Percentiles rank a stretch among this genome's conserved stretches.
Evolutionary conservation across 1,284 basidiomycete species (phyloP).

Genomic region (Ganoderma lingzhi): DNA sequence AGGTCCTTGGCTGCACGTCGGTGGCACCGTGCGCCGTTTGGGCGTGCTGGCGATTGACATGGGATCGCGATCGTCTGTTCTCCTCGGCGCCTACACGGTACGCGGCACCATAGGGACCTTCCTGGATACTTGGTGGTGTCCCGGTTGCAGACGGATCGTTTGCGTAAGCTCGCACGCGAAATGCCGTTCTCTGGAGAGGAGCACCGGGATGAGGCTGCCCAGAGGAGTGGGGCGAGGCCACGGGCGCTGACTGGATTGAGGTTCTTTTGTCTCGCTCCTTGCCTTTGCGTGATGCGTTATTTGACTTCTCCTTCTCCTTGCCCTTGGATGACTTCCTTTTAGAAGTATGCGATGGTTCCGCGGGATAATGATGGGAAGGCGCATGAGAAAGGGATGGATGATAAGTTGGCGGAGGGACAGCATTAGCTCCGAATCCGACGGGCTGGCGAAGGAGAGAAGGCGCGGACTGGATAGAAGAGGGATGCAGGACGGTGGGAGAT

Average conservation of each 20-base stretch:
- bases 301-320: slow-evolving; percentile 31
- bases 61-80: slow-evolving; percentile 1
- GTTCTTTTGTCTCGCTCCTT: slow-evolving; percentile 28
- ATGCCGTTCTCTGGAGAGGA: slow-evolving; percentile 29
- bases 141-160: slow-evolving; percentile 31
- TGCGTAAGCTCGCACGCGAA: slow-evolving; percentile 29
- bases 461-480: slow-evolving; percentile 15
- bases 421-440: slow-evolving; percentile 29
- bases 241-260: slow-evolving; percentile 10
- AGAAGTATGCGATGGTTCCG: slow-evolving; percentile 1
- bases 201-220: slow-evolving; percentile 12
- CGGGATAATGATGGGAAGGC: slow-evolving; percentile 13
- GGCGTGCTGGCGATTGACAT: slow-evolving; percentile 5
- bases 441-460: slow-evolving; percentile 30
- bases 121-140: slow-evolving; percentile 15
- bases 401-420: slow-evolving; percentile 21
- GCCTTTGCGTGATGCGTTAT: slow-evolving; percentile 24
- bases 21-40: slow-evolving; percentile 3
- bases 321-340: slow-evolving; percentile 33
- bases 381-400: slow-evolving; percentile 16
- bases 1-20: slow-evolving; percentile 20
- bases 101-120: slow-evolving; percentile 28
- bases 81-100: slow-evolving; percentile 15
- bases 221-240: too few relatives aligned
- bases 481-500: slow-evolving; percentile 17